A percentile compares a stretch with the other conserved stretches of the same genome.
phyloP scores from a whole-genome alignment of 768 basidiomycete genomes.

The Agaricus sinodeliciosus region DNA sequence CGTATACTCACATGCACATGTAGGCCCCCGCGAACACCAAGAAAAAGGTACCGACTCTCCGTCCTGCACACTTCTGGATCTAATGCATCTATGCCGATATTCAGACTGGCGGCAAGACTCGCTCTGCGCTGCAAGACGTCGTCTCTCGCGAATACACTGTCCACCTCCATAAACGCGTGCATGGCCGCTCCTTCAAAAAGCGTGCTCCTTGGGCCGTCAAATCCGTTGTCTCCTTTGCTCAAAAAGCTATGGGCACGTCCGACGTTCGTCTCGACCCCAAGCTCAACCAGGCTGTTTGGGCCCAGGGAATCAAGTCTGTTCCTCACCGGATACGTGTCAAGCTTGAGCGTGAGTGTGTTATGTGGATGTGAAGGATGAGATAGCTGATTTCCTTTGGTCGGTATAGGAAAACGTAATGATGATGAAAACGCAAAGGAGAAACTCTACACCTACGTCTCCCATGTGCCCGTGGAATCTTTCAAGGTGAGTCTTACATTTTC shows the following conservation, averaged over 20 bases:
- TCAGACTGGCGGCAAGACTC: slow-evolving; percentile 76
- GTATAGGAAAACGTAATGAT: slow-evolving; percentile 91
- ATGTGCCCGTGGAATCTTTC: slow-evolving; percentile 74
- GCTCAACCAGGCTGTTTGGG: slow-evolving; percentile 96
- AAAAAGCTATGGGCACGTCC: slow-evolving; percentile 90
- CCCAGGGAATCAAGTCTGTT: slow-evolving; percentile 87
- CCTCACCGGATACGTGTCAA: slow-evolving; percentile 90
- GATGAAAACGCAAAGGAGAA: slow-evolving; percentile 99
- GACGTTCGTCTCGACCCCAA: slow-evolving; percentile 94
- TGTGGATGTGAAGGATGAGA: neutral
- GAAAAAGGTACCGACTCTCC: slow-evolving; percentile 44
- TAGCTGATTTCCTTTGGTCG: neutral
- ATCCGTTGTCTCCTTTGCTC: slow-evolving; percentile 86
- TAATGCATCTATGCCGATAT: neutral
- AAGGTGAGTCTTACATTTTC: slow-evolving; percentile 52
- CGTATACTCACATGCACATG: neutral
- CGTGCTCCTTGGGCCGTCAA: slow-evolving; percentile 96
- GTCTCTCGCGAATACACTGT: slow-evolving; percentile 99
- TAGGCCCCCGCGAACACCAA: slow-evolving; percentile 46
- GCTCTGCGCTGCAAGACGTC: slow-evolving; percentile 96
- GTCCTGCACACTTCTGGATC: neutral
- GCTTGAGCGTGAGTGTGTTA: slow-evolving; percentile 66
- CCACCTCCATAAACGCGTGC: slow-evolving; percentile 92
- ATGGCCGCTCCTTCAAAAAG: slow-evolving; percentile 94
- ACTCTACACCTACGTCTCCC: slow-evolving; percentile 85